Conservation (phyloP, 2,329 filamentous ascomycete species). For the Aspergillus melleus region DNA sequence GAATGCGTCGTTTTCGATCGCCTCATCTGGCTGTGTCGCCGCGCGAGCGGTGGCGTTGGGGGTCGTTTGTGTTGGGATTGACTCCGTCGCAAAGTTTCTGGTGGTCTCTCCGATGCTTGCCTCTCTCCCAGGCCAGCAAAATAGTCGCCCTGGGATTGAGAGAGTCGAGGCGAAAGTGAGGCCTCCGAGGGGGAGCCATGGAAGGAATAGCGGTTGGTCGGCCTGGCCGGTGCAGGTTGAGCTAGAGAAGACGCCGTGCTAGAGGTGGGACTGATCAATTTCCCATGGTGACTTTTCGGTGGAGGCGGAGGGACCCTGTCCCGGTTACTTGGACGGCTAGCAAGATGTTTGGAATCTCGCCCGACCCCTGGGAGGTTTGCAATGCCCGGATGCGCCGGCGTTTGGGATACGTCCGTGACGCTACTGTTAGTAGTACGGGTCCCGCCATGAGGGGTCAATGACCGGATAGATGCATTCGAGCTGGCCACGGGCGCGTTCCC, state of each 20-base stretch:
- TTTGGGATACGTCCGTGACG: constrained; percentile 51
- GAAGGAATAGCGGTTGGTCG: constrained; percentile 28
- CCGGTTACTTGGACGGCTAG: constrained; percentile 34
- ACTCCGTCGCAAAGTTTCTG: constrained; percentile 30
- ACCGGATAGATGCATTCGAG: constrained; percentile 9
- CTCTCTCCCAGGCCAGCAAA: constrained; percentile 23
- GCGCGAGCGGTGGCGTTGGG: constrained; percentile 50
- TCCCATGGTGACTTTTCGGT: constrained; percentile 76
- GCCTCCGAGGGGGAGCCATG: constrained; percentile 25
- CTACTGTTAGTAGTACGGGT: constrained; percentile 42
- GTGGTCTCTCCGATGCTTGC: constrained; percentile 12
- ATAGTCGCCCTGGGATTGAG: constrained; percentile 52
- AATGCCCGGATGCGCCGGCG: constrained; percentile 48
- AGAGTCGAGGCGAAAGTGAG: constrained; percentile 40
- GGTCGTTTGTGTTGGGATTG: constrained; percentile 43
- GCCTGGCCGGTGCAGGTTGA: constrained; percentile 24
- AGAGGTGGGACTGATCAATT: constrained; percentile 58
- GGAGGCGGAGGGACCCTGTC: constrained; percentile 69
- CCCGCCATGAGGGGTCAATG: constrained; percentile 8
- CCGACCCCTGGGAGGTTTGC: constrained; percentile 56
- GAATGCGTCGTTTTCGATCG: constrained; percentile 36
- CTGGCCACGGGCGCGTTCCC: not conserved
- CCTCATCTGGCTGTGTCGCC: constrained; percentile 49
- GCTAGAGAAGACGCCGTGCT: constrained; percentile 24
- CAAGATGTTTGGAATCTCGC: constrained; percentile 41